Percentiles rank a stretch among this genome's conserved stretches.
phyloP scores from a whole-genome alignment of 768 basidiomycete genomes.

The Tylopilus balloui region DNA sequence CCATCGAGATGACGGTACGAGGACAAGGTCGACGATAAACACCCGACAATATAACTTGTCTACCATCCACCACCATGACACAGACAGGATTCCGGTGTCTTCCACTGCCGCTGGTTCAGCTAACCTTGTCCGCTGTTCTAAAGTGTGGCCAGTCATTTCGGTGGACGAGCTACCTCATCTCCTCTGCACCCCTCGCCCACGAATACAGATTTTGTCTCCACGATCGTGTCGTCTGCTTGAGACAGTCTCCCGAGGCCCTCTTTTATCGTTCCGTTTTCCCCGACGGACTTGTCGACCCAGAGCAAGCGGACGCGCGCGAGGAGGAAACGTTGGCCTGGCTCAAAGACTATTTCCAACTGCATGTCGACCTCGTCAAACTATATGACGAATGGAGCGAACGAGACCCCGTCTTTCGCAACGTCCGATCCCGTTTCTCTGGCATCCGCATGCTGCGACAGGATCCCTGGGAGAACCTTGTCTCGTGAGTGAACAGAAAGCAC shows the following conservation, averaged over 20 bases:
- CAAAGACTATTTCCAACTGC: conserved; percentile 84
- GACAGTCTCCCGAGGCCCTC: conserved; percentile 60
- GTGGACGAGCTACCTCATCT: conserved; percentile 54
- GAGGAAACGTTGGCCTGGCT: conserved; percentile 73
- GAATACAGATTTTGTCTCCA: conserved; percentile 79
- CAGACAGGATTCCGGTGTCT: conserved; percentile 52
- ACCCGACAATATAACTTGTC: conserved; percentile 10
- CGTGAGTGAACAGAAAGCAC: conserved; percentile 50
- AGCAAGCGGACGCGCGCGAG: conserved; percentile 38
- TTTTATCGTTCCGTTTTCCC: conserved; percentile 74
- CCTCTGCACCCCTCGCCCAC: conserved; percentile 29
- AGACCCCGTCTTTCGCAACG: conserved; percentile 70
- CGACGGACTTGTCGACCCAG: conserved; percentile 30
- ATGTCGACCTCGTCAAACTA: conserved; percentile 62
- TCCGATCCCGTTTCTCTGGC: conserved; percentile 66
- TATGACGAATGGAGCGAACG: conserved; percentile 71
- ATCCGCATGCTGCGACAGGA: conserved; percentile 88
- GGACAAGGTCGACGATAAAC: conserved; percentile 10
- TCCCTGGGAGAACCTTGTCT: conserved; percentile 92
- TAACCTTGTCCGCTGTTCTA: conserved; percentile 74
- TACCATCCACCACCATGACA: not conserved
- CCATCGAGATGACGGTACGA: conserved; percentile 18
- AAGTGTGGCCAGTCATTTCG: conserved; percentile 85
- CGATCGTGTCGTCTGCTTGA: conserved; percentile 80
- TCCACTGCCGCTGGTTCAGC: conserved; percentile 57